A percentile compares a stretch with the other conserved stretches of the same genome.
phyloP scores from a whole-genome alignment of 2,329 filamentous ascomycete genomes.

The Aspergillus amoenus region DNA sequence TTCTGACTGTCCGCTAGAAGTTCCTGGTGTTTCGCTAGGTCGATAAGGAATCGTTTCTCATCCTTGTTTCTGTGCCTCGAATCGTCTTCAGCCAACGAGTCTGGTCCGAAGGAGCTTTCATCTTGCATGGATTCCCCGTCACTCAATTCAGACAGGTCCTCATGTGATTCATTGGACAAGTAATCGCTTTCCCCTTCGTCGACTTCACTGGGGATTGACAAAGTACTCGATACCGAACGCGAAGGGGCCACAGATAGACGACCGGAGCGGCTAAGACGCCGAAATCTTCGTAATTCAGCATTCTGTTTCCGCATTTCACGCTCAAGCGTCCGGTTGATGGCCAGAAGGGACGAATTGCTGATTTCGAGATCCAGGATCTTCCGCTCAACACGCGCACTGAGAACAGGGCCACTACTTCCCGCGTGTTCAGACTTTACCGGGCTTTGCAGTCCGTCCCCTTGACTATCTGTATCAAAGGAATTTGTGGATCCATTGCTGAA shows the following conservation, averaged over 20 bases:
- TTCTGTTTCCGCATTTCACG: conserved; percentile 89
- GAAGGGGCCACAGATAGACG: conserved; percentile 62
- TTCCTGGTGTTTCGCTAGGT: conserved; percentile 85
- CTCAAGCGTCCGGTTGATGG: conserved; percentile 92
- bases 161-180: conserved; percentile 29
- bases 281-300: conserved; percentile 79
- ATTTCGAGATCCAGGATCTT: conserved; percentile 97
- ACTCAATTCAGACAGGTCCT: conserved; percentile 40
- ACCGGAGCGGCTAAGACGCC: conserved; percentile 80
- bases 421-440: conserved; percentile 44
- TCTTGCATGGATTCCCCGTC: conserved; percentile 41
- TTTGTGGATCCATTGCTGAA: conserved; percentile 34
- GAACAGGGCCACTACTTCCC: conserved; percentile 69
- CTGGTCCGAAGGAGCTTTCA: conserved; percentile 37
- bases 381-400: conserved; percentile 85
- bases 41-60: conserved; percentile 77
- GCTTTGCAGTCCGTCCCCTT: conserved; percentile 55
- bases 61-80: conserved; percentile 66
- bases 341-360: conserved; percentile 89
- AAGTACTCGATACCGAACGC: conserved; percentile 46
- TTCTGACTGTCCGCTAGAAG: conserved; percentile 87
- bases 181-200: conserved; percentile 36
- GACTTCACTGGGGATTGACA: conserved; percentile 48
- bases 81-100: conserved; percentile 37
- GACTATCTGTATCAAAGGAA: conserved; percentile 35